Percentiles rank a stretch among this genome's conserved stretches.
phyloP scores from a whole-genome alignment of 352 stramenopile species.

The Globisporangium perplexum region DNA sequence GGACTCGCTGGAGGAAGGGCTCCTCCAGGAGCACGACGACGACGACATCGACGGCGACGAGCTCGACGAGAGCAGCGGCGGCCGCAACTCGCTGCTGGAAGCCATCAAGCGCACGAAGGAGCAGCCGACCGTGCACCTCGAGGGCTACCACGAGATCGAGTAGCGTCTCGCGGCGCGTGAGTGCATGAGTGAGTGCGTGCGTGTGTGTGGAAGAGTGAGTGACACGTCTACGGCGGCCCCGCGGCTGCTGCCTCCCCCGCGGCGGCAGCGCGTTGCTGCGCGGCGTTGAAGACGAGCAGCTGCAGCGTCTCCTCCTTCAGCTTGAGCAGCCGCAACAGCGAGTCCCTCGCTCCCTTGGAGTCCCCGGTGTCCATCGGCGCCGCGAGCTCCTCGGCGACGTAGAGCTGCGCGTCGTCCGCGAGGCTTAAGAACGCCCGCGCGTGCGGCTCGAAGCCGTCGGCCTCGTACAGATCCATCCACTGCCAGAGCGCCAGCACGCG shows the following conservation, averaged over 20 bases:
- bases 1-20: slow-evolving; percentile 16
- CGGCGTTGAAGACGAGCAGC: slow-evolving; percentile 45
- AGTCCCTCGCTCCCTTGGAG: slow-evolving; percentile 27
- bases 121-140: slow-evolving; percentile 12
- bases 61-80: neutral
- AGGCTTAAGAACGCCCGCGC: slow-evolving; percentile 44
- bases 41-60: neutral
- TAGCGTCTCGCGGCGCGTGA: slow-evolving; percentile 2
- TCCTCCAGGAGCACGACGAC: slow-evolving; percentile 4
- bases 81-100: slow-evolving; percentile 18
- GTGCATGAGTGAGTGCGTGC: neutral
- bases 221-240: neutral
- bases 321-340: slow-evolving; percentile 40
- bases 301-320: slow-evolving; percentile 62
- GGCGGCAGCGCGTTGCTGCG: slow-evolving; percentile 18
- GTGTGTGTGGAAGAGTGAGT: neutral
- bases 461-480: slow-evolving; percentile 57
- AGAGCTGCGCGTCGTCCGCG: slow-evolving; percentile 36
- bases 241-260: slow-evolving; percentile 17
- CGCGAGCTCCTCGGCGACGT: slow-evolving; percentile 31
- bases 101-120: slow-evolving; percentile 27
- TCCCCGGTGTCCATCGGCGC: slow-evolving; percentile 21
- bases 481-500: slow-evolving; percentile 31
- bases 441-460: slow-evolving; percentile 33
- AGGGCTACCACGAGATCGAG: slow-evolving; percentile 32